phyloP scores from a whole-genome alignment of 2,329 filamentous ascomycete species.

The Venturiaceae sp. region DNA sequence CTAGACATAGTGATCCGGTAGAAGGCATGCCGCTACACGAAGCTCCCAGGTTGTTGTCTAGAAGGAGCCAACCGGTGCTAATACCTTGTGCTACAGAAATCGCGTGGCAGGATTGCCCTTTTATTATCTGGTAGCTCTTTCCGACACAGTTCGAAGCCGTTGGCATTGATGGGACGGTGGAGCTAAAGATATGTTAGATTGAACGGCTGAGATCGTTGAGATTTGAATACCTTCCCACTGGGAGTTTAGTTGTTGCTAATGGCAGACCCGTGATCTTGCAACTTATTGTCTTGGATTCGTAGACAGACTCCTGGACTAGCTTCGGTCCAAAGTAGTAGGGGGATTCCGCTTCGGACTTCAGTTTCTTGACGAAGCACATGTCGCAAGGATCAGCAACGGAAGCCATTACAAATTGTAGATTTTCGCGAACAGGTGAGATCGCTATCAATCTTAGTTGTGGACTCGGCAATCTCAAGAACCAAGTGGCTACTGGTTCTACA shows the following conservation, averaged over 20 bases:
- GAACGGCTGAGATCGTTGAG: too few relatives aligned
- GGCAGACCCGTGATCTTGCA: background rate
- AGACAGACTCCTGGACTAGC: background rate
- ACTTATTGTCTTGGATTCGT: background rate
- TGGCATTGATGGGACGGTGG: background rate
- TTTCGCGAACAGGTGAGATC: too few relatives aligned
- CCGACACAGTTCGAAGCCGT: background rate
- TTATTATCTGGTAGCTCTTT: background rate
- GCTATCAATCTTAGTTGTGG: too few relatives aligned
- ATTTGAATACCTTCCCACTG: too few relatives aligned
- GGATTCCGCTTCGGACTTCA: background rate
- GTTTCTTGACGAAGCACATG: background rate
- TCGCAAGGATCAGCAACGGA: too few relatives aligned
- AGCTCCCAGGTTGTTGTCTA: constrained; percentile 6
- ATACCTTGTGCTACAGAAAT: constrained; percentile 2
- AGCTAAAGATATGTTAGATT: background rate
- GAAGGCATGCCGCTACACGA: constrained; percentile 3
- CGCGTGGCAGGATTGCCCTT: background rate
- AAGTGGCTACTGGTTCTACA: too few relatives aligned
- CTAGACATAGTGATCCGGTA: constrained; percentile 4
- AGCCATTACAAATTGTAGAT: too few relatives aligned
- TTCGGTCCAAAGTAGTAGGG: background rate
- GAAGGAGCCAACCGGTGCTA: constrained; percentile 6
- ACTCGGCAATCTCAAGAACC: too few relatives aligned
- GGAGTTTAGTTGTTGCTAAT: background rate